These are phyloP conservation scores for Poa annua DNA, from an alignment of 176 grass and related monocot species.

Conservation along the genomic window DNA sequence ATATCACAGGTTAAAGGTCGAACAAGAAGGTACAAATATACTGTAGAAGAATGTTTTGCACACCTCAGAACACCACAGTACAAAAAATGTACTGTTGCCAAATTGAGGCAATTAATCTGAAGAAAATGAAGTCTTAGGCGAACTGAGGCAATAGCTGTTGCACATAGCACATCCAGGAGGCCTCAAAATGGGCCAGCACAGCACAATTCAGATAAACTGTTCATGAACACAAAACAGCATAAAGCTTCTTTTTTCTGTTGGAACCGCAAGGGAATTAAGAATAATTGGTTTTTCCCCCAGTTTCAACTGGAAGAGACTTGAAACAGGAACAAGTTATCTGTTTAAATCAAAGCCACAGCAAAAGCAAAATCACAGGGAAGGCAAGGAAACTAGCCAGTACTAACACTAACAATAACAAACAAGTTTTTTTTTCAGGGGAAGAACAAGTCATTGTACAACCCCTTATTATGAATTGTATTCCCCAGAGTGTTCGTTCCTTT, in stretches of 20 bases:
- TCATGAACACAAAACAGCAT: constrained; percentile 37
- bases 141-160: constrained; percentile 18
- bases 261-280: neutral
- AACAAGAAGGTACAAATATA: neutral
- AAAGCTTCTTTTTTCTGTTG: constrained; percentile 24
- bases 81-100: neutral
- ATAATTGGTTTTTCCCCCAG: constrained; percentile 23
- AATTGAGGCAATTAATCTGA: neutral
- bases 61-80: neutral
- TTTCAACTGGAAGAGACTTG: neutral
- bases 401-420: constrained; percentile 16
- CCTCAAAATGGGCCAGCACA: neutral
- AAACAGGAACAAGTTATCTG: neutral
- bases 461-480: constrained; percentile 46
- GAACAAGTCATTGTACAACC: constrained; percentile 38
- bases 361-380: neutral
- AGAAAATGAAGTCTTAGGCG: constrained; percentile 4
- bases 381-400: neutral
- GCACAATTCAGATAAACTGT: neutral
- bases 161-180: constrained; percentile 1
- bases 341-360: neutral
- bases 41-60: neutral
- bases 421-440: constrained; percentile 10
- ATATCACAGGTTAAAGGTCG: neutral
- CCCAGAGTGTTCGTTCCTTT: neutral